phyloP scores from a whole-genome alignment of 2,329 filamentous ascomycete species.

The Fusarium mangiferae region DNA sequence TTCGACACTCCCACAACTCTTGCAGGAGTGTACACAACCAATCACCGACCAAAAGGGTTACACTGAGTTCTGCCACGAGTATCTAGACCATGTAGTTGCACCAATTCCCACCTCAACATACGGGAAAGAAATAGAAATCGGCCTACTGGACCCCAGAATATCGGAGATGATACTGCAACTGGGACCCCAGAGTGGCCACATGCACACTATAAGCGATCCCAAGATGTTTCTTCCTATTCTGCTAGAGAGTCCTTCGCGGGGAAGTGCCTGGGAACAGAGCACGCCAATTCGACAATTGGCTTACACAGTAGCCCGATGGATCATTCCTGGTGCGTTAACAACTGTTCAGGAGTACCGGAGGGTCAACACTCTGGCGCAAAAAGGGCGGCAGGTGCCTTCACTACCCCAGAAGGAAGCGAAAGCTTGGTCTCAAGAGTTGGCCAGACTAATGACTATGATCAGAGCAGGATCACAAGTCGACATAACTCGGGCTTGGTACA shows the following conservation, averaged over 20 bases:
- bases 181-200: not conserved
- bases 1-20: conserved; percentile 45
- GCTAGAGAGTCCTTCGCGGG: conserved; percentile 64
- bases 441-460: conserved; percentile 28
- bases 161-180: conserved; percentile 53
- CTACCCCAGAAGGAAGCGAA: conserved; percentile 16
- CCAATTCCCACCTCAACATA: conserved; percentile 24
- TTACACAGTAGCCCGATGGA: conserved; percentile 59
- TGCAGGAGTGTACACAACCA: conserved; percentile 41
- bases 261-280: conserved; percentile 68
- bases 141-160: conserved; percentile 51
- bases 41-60: conserved; percentile 40
- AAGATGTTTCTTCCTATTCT: conserved; percentile 74
- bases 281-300: conserved; percentile 61
- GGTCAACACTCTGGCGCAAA: conserved; percentile 45
- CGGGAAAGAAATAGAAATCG: conserved; percentile 26
- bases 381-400: conserved; percentile 42
- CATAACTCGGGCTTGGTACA: conserved; percentile 35
- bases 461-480: not conserved
- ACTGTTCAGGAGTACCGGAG: conserved; percentile 52
- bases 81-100: conserved; percentile 40
- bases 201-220: conserved; percentile 31
- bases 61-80: conserved; percentile 47
- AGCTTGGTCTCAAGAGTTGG: conserved; percentile 30
- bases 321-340: conserved; percentile 20